Evolutionary conservation across 768 basidiomycete species (phyloP), one percentile per base, ranked within the genome.

Genomic region (Termitomyces sp.): DNA sequence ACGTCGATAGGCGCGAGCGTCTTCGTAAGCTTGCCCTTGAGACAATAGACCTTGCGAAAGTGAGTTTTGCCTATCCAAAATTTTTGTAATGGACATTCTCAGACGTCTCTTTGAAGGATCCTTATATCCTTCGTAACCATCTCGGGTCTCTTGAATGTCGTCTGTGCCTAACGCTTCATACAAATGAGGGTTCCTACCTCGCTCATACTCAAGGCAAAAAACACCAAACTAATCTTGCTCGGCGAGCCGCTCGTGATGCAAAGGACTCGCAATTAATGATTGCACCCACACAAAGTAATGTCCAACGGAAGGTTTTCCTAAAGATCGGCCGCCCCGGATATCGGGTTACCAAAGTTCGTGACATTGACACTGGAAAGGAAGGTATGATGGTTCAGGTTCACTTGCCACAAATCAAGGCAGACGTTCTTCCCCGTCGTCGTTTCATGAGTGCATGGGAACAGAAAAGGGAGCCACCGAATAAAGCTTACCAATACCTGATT

Each of bases 191-290:
- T 20, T 97, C 95, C 15, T 98, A 98, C 72, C 89, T 99, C 50
- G 97, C 97, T 0, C 97, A 99, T 67, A 99, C 97, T 0, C 97
- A 98, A 77, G 97, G 97, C 22, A 99, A 98, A 78, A 99, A 98
- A 70, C 97, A 98, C 71, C 97, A 98, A 72, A 98, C 95, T 4
- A 98, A 98, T 70, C 86, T 99, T 54, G 97, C 97, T 15, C 85
- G 97, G 42, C 89, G 97, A 64, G 97, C 97, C 0, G 96, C 96
- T n/a, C 86, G 88, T 63, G 97, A 98, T 79, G 91, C 93, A 49
- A 97, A 98, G 70, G 97, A 98, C 69, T 86, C 89, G 0, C 87
- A 91, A 69, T 74, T 96, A 63, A 94, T 92, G 83, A 88, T 96
- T 62, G 89, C 92, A 7, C 92, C 91, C 8, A 75, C 88, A 1